Evolutionary conservation across 495 filamentous ascomycete species (phyloP).

Genomic region (Gamarada debralockiae): DNA sequence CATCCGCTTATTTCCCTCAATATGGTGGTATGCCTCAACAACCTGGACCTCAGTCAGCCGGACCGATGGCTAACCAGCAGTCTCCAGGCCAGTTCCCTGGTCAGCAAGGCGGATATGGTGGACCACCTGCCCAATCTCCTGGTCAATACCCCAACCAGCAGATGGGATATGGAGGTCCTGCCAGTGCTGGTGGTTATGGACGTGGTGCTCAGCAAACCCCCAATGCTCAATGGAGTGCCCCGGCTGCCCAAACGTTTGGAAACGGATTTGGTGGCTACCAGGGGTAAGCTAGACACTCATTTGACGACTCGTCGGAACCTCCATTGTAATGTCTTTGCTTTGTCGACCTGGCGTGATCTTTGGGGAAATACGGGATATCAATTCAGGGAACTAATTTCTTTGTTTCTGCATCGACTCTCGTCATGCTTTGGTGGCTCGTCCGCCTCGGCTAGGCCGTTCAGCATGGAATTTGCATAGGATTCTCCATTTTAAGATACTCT

Average conservation of each 20-base stretch:
- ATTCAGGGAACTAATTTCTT: conserved; percentile 6
- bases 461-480: conserved; percentile 22
- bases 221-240: conserved; percentile 70
- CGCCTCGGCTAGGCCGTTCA: conserved; percentile 16
- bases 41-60: conserved; percentile 44
- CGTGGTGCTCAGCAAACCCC: conserved; percentile 69
- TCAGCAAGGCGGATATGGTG: conserved; percentile 60
- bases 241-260: conserved; percentile 53
- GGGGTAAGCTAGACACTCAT: conserved; percentile 33
- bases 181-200: conserved; percentile 75
- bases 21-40: conserved; percentile 79
- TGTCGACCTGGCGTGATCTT: conserved; percentile 4
- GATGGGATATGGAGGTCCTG: conserved; percentile 46
- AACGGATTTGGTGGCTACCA: conserved; percentile 59
- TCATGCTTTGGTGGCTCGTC: too few species aligned
- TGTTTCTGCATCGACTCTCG: conserved; percentile 13
- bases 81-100: conserved; percentile 58
- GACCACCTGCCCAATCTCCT: conserved; percentile 53
- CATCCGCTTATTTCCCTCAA: conserved; percentile 88
- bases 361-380: conserved; percentile 11
- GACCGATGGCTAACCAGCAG: conserved; percentile 42
- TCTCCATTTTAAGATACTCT: conserved; percentile 19
- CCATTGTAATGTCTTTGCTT: conserved; percentile 1
- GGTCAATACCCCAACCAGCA: conserved; percentile 32
- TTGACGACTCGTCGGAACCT: not conserved